Conservation (phyloP, 768 basidiomycete genomes). For the Phylloporus sp. region DNA sequence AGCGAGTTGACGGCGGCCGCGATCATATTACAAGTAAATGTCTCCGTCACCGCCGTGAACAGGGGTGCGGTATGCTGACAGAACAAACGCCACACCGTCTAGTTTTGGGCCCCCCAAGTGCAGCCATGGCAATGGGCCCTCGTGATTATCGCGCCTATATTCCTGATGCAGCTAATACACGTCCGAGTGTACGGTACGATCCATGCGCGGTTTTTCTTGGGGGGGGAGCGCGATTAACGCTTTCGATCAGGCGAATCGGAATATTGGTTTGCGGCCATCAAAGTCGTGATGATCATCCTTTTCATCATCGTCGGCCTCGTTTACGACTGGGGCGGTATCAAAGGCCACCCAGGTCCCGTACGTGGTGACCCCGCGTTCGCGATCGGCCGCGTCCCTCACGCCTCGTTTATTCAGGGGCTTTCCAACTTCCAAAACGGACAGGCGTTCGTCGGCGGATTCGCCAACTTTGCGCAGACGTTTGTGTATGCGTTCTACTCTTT, state of each 20-base stretch:
- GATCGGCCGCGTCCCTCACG: too few relatives aligned
- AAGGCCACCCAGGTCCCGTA: constrained; percentile 54
- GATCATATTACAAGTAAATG: constrained; percentile 42
- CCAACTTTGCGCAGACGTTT: constrained; percentile 51
- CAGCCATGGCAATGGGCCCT: constrained; percentile 54
- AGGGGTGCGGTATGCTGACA: neutral
- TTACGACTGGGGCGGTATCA: constrained; percentile 56
- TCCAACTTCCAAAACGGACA: constrained; percentile 46
- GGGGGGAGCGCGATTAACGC: neutral
- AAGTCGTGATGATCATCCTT: constrained; percentile 55
- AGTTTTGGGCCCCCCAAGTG: constrained; percentile 45
- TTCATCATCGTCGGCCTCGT: constrained; percentile 63
- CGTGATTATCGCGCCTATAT: constrained; percentile 49
- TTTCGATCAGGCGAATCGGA: constrained; percentile 47
- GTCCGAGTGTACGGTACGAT: constrained; percentile 52
- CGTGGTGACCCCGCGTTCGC: too few relatives aligned
- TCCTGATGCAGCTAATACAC: constrained; percentile 50
- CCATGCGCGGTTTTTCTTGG: neutral
- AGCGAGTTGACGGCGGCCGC: constrained; percentile 57
- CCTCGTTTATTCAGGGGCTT: constrained; percentile 47
- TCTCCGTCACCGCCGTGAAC: neutral
- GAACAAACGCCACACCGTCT: neutral
- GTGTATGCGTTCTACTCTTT: constrained; percentile 70
- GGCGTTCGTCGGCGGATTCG: constrained; percentile 51
- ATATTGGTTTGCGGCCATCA: constrained; percentile 62